These are phyloP conservation scores for Calonectria honghensis DNA, from an alignment of 2,329 filamentous ascomycete genomes.

Conservation along the genomic window DNA sequence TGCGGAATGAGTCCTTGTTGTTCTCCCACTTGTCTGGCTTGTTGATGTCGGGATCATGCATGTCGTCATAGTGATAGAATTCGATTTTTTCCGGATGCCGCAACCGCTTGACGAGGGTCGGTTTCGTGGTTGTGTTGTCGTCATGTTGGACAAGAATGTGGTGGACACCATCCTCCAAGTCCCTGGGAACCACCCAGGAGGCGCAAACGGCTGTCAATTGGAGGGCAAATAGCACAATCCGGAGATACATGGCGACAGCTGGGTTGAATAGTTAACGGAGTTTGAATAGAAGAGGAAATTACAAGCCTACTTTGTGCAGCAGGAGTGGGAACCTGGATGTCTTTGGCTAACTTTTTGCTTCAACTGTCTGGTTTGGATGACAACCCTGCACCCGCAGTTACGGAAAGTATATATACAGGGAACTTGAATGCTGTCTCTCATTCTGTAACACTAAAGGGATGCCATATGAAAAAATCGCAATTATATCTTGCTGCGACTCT, in stretches of 20 bases:
- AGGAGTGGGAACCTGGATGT: background rate
- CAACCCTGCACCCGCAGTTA: background rate
- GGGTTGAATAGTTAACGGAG: no score
- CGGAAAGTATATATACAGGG: background rate
- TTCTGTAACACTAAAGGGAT: no score
- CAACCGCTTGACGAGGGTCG: background rate
- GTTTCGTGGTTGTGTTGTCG: background rate
- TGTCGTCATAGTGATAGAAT: background rate
- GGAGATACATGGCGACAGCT: background rate
- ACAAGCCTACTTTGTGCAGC: background rate
- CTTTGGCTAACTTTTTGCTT: background rate
- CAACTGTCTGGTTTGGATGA: background rate
- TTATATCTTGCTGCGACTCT: no score
- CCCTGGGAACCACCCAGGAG: constrained; percentile 25
- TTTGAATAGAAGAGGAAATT: background rate
- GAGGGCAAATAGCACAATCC: background rate
- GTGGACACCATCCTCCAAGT: constrained; percentile 37
- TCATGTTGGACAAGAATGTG: constrained; percentile 31
- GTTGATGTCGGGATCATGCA: background rate
- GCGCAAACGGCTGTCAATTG: background rate
- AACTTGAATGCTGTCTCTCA: no score
- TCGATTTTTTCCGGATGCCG: background rate
- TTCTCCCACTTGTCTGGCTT: background rate
- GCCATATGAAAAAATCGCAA: no score
- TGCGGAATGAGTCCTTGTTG: background rate